Conservation (phyloP, 805 yeast species). For the Sugiyamaella qingdaonensis region DNA sequence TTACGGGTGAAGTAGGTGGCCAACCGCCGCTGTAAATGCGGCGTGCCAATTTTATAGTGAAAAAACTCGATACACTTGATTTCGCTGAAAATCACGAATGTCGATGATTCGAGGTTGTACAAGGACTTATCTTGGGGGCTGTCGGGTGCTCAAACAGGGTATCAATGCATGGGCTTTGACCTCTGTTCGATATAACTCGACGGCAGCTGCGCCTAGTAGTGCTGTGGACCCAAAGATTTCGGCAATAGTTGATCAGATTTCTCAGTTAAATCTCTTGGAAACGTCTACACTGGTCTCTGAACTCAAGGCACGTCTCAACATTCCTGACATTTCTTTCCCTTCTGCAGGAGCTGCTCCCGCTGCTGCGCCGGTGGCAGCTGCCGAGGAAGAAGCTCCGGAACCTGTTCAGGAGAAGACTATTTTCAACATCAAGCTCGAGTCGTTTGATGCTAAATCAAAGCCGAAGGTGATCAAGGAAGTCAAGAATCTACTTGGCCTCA, state of each 20-base stretch:
- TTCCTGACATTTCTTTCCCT: slow-evolving; percentile 89
- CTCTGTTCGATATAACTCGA: slow-evolving; percentile 37
- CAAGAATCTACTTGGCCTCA: slow-evolving; percentile 82
- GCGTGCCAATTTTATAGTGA: background rate
- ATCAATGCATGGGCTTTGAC: background rate
- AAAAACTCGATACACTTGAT: background rate
- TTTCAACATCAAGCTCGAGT: slow-evolving; percentile 85
- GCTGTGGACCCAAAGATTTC: slow-evolving; percentile 80
- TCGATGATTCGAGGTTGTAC: slow-evolving; percentile 2
- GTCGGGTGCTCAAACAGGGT: background rate
- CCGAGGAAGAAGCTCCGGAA: slow-evolving; percentile 70
- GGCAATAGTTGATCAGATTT: slow-evolving; percentile 83
- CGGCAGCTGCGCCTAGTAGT: slow-evolving; percentile 31
- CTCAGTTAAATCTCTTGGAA: slow-evolving; percentile 86
- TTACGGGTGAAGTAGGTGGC: too few relatives aligned
- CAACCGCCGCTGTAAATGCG: background rate
- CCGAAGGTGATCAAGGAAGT: slow-evolving; percentile 98
- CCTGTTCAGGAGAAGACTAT: slow-evolving; percentile 92
- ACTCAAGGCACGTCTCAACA: slow-evolving; percentile 67
- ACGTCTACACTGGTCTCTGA: slow-evolving; percentile 83
- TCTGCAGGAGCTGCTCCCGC: slow-evolving; percentile 60
- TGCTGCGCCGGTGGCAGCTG: slow-evolving; percentile 62
- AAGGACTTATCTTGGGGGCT: background rate
- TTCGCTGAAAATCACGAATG: background rate
- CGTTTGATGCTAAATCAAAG: slow-evolving; percentile 90